Evolutionary conservation across 257 asterid species (phyloP).

Genomic region (Cynanchum wilfordii): DNA sequence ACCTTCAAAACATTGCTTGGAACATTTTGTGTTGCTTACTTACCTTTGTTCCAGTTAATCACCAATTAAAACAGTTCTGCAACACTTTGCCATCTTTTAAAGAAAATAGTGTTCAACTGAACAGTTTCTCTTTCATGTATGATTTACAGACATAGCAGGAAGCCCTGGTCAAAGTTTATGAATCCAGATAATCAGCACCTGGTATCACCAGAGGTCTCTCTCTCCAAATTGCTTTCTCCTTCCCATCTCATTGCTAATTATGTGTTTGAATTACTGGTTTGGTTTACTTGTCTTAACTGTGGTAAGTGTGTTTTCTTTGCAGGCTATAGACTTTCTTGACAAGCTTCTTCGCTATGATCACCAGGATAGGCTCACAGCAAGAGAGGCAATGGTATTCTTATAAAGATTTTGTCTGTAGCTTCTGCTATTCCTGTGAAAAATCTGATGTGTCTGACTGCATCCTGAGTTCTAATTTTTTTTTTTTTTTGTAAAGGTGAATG

Average conservation of each 20-base stretch:
- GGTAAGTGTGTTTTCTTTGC: slow-evolving; percentile 9
- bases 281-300: not conserved
- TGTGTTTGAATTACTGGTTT: not conserved
- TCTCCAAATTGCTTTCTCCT: not conserved
- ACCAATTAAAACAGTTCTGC: not conserved
- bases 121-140: not conserved
- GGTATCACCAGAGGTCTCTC: slow-evolving; percentile 78
- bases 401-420: not conserved
- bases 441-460: not conserved
- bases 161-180: slow-evolving; percentile 86
- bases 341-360: slow-evolving; percentile 92
- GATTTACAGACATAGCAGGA: slow-evolving; percentile 76
- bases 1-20: not conserved
- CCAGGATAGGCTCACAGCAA: slow-evolving; percentile 90
- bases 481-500: not conserved
- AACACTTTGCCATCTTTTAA: not conserved
- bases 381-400: slow-evolving; percentile 73
- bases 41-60: not conserved
- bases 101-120: not conserved
- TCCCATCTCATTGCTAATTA: not conserved
- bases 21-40: not conserved
- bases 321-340: slow-evolving; percentile 87
- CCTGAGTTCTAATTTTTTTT: not conserved
- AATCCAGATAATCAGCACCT: slow-evolving; percentile 84
- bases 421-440: not conserved